A percentile compares a stretch with the other conserved stretches of the same genome.
These are phyloP conservation scores for Neocatenulostroma microsporum DNA, from an alignment of 2,329 filamentous ascomycete species.

Conservation along the genomic window DNA sequence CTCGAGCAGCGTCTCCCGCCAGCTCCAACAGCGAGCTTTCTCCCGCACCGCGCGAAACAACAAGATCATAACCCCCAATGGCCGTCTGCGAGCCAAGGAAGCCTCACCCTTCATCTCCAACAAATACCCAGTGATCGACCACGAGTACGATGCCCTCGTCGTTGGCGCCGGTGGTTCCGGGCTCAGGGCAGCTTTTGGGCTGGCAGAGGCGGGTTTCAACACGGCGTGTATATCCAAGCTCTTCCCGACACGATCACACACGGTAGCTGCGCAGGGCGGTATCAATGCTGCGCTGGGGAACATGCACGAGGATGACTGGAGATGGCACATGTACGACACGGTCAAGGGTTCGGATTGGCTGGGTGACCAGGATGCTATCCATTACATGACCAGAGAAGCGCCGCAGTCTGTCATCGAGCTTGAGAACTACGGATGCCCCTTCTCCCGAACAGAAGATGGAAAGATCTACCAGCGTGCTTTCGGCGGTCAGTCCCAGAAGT, in stretches of 20 bases:
- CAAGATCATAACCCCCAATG: slow-evolving; percentile 70
- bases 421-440: slow-evolving; percentile 95
- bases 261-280: slow-evolving; percentile 67
- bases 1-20: slow-evolving; percentile 19
- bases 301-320: slow-evolving; percentile 98
- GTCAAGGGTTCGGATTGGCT: slow-evolving; percentile 98
- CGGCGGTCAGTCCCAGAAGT: slow-evolving; percentile 93
- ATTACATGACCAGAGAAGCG: slow-evolving; percentile 97
- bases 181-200: slow-evolving; percentile 74
- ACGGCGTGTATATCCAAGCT: slow-evolving; percentile 81
- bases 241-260: slow-evolving; percentile 78
- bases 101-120: slow-evolving; percentile 76
- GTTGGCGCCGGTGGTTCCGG: slow-evolving; percentile 77
- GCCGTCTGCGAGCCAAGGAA: slow-evolving; percentile 85
- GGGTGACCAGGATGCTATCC: slow-evolving; percentile 93
- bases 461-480: slow-evolving; percentile 98
- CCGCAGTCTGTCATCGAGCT: slow-evolving; percentile 87
- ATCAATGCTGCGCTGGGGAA: slow-evolving; percentile 86
- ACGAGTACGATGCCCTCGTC: slow-evolving; percentile 97
- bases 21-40: slow-evolving; percentile 55
- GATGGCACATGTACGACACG: slow-evolving; percentile 99
- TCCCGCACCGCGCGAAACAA: slow-evolving; percentile 78
- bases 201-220: slow-evolving; percentile 83
- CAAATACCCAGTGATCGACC: slow-evolving; percentile 96
- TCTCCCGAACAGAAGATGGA: slow-evolving; percentile 92